A percentile compares a stretch with the other conserved stretches of the same genome.
These are phyloP conservation scores for Phaeophleospora eucalypticola DNA, from an alignment of 2,329 filamentous ascomycete species.

Conservation along the genomic window DNA sequence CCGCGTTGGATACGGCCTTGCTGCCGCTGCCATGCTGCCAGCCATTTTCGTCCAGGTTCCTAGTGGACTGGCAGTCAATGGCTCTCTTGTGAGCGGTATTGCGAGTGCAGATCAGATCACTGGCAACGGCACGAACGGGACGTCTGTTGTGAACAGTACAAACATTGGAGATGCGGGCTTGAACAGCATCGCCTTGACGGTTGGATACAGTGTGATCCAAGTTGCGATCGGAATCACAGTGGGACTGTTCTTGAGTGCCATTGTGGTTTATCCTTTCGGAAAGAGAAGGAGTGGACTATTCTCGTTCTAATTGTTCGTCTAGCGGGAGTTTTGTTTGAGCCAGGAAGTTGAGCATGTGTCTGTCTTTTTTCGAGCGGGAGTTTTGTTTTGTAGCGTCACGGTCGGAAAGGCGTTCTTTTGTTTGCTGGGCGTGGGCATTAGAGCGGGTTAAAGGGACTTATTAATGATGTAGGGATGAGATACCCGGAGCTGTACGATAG, in stretches of 20 bases:
- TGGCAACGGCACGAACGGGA: slow-evolving; percentile 39
- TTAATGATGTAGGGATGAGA: background rate
- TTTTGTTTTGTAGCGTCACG: too few species aligned
- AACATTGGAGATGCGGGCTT: slow-evolving; percentile 29
- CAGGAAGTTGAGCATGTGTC: background rate
- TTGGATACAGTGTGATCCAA: slow-evolving; percentile 47
- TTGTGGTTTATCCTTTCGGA: slow-evolving; percentile 48
- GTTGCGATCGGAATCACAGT: slow-evolving; percentile 51
- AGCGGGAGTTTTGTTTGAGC: slow-evolving; percentile 1
- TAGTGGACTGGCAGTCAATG: slow-evolving; percentile 55
- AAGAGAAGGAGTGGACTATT: slow-evolving; percentile 46
- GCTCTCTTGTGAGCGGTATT: slow-evolving; percentile 54
- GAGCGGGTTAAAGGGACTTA: too few species aligned
- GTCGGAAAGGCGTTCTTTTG: too few species aligned
- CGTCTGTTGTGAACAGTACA: slow-evolving; percentile 40
- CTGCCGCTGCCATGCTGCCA: slow-evolving; percentile 78
- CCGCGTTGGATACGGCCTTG: slow-evolving; percentile 67
- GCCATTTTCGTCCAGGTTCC: slow-evolving; percentile 73
- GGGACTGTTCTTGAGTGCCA: slow-evolving; percentile 45
- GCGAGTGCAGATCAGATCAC: slow-evolving; percentile 55
- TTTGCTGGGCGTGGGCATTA: too few species aligned
- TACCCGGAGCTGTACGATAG: background rate
- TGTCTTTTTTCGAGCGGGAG: background rate
- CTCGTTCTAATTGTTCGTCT: slow-evolving; percentile 31
- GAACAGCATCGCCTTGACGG: slow-evolving; percentile 45